Evolutionary conservation across 2,329 filamentous ascomycete species (phyloP), one percentile per base, ranked within the genome.

Genomic region (Thielaviopsis musarum): DNA sequence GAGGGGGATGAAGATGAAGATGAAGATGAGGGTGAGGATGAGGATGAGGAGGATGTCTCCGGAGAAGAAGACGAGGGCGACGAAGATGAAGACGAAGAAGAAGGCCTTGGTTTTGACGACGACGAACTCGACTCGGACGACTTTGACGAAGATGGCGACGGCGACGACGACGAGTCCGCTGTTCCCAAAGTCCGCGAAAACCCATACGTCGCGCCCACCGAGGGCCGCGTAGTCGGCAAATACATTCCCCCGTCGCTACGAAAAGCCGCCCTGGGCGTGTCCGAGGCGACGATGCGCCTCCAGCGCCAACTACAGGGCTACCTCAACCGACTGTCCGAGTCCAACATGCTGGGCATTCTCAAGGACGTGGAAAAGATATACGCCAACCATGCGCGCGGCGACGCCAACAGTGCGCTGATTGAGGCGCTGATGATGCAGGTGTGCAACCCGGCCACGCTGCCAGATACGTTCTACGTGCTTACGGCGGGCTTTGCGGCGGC

Each of bases 261-360:
- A 64, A 73, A 78, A 38, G 71, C 79, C 2, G 76, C 78, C 1
- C 80, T 82, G 0, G 83, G 87, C 63, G 77, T 79, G 1, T 87
- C 94, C 68, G 74, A 79, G 51, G 74, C 87, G 54, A 75, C 76
- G 13, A 52, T 52, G 5, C 83, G 86, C 48, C 74, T 98, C 56
- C 83, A 83, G 61, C 82, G 88, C 63, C 88, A 94, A 67, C 77
- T 88, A 0, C 90, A 97, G 69, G 91, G 93, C 67, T 78, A 93
- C 19, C 79, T 98, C 67, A 98, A 98, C 70, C 85, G 91, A 67
- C 77, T 98, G 34, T 96, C 93, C 0, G 91, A 97, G 68, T 83
- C 89, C 45, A 97, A 93, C 65, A 76, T 98, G 63, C 71, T 95
- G 5, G 86, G 88, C 1, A 95, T 97, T 58, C 74, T 96, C 3